A percentile compares a stretch with the other conserved stretches of the same genome.
phyloP scores from a whole-genome alignment of 2,329 filamentous ascomycete genomes.

The Aspergillus oerlinghausenensis region DNA sequence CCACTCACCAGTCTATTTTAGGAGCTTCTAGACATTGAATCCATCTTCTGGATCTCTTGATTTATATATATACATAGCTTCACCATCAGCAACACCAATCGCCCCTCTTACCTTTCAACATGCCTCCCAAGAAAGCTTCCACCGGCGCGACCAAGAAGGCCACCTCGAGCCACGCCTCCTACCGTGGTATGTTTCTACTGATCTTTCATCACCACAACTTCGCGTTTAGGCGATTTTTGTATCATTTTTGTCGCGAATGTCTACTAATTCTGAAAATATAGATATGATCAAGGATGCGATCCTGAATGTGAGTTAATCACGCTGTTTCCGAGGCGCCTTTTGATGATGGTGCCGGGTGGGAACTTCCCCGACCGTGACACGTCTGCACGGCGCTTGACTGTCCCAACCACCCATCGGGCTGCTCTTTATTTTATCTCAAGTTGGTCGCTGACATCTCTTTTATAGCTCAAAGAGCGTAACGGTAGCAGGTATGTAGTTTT shows the following conservation, averaged over 20 bases:
- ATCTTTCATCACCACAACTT: slow-evolving; percentile 43
- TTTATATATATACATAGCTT: slow-evolving; percentile 10
- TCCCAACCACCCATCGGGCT: slow-evolving; percentile 21
- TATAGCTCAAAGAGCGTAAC: slow-evolving; percentile 65
- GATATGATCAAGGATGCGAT: slow-evolving; percentile 72
- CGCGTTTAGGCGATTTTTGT: slow-evolving; percentile 36
- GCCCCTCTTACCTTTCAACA: slow-evolving; percentile 36
- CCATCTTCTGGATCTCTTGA: slow-evolving; percentile 4
- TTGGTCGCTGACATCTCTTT: slow-evolving; percentile 46
- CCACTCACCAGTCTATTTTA: slow-evolving; percentile 15
- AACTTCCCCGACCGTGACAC: slow-evolving; percentile 35
- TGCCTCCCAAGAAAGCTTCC: slow-evolving; percentile 63
- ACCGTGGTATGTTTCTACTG: slow-evolving; percentile 57
- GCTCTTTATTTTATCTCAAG: slow-evolving; percentile 19
- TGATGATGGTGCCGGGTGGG: slow-evolving; percentile 33
- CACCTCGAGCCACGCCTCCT: slow-evolving; percentile 56
- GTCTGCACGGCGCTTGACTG: slow-evolving; percentile 20
- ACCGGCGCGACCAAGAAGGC: slow-evolving; percentile 56
- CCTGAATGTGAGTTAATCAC: slow-evolving; percentile 60
- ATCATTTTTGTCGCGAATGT: slow-evolving; percentile 47
- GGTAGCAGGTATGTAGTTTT: slow-evolving; percentile 59
- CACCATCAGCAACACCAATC: slow-evolving; percentile 3
- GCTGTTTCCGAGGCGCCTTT: slow-evolving; percentile 44
- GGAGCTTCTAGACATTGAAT: slow-evolving; percentile 8
- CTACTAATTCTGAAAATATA: slow-evolving; percentile 51